Evolutionary conservation across 306 rosid genomes (phyloP), one percentile per base, ranked within the genome.

Genomic region (Vicia sativa): DNA sequence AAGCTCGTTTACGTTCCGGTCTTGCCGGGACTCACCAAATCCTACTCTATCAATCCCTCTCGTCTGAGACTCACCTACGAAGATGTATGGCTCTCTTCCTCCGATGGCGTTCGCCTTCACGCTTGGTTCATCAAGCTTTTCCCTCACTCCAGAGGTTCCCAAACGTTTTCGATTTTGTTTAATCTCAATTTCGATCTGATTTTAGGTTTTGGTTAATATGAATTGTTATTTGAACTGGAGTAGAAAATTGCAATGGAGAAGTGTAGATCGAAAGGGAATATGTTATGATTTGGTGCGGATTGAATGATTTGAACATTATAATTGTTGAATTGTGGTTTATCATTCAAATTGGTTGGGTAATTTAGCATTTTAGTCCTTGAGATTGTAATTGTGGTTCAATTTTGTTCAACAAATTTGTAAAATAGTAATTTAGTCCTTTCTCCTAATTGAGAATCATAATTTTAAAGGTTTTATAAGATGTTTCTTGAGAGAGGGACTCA

Each of bases 91-190:
- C 92, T 95, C 73, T 79, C 76, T 38, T 89, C 99, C 65, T 78
- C 92, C 39, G 99, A 95, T 53, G 99, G 99, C 41, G 87, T 95
- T 49, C 89, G 89, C 15, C 99, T 95, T 38, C 99, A 95, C 61
- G 85, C 97, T 37, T 95, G 99, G 99, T 95, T 95, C 85, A 88
- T 95, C 88, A 95, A 87, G 70, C 96, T 95, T 87, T 75, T 91
- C 74, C 97, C 99, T 26, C 59, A 85, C n/a, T 81, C 80, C 67
- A 82, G 87, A 87, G 99, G 99, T 95, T 63, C 38, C 9, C 9
- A 34, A 34, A 34, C 35, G 77, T 61, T 83, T 73, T 11, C 15
- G 13, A 10, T 45, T 4, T 44, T 14, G 44, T 9, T 28, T 5
- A n/a, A n/a, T 53, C 8, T 25, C 52, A 38, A 18, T 61, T 61